Evolutionary conservation across 1,139 yeast species (phyloP), one percentile per base, ranked within the genome.

Genomic region (Sugiyamaella sp.): DNA sequence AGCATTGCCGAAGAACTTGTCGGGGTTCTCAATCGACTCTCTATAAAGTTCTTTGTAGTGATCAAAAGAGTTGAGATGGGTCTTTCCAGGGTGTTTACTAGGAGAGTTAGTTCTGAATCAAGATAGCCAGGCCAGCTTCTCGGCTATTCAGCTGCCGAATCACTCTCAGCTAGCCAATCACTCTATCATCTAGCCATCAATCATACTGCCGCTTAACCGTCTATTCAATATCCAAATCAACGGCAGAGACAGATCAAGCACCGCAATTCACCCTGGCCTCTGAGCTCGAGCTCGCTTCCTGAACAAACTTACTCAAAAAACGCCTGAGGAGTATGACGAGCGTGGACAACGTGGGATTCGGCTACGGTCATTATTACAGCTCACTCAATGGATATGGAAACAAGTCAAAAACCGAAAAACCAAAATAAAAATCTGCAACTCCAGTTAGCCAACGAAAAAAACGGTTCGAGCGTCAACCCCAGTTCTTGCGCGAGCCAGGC

Each of bases 1-100:
- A 74, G 81, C 75, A 42, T 86, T 82, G 50, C 93, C 95, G 70
- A 89, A 91, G 72, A 91, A 91, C 41, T 73, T 80, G 62, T 83
- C 89, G 52, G 99, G 98, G 66, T 89, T 82, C 56, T 79, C 74
- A 64, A 93, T 83, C 41, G 96, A 87, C 75, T 89, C 79, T 58
- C 81, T 71, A 77, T 91, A 89, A 76, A 90, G 71, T 61, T 79
- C 72, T 58, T 80, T 74, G 77, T 90, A 91, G 60, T 89, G 85
- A 17, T 82, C 86, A 61, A 87, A 63, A 57, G 73, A 60, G 65
- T 66, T 63, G 46, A 74, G 62, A 52, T 74, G 77, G 25, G 75
- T 72, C 35, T 61, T 57, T 14, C 63, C 55, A 4, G 73, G 74
- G 58, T 71, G 74, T 37, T 67, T 67, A 17, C 61, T 57, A 33